Conservation (phyloP, 2,329 filamentous ascomycete genomes). For the Fusarium mangiferae region DNA sequence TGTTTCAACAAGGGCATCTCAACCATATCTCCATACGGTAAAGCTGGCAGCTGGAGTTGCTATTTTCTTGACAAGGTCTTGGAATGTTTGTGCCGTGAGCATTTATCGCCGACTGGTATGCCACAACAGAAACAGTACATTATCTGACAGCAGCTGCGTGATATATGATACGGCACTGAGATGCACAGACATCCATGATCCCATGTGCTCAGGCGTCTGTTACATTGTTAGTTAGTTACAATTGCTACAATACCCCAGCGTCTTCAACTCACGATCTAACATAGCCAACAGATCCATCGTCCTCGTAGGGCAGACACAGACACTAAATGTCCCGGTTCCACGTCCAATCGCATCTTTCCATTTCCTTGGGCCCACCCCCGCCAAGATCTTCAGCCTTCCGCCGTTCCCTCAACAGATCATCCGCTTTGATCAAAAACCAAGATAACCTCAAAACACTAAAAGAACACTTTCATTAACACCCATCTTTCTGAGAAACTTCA, state of each 20-base stretch:
- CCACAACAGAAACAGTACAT: background rate
- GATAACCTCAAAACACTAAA: background rate
- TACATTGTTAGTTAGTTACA: background rate
- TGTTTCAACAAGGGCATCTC: background rate
- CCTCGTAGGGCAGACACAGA: conserved; percentile 8
- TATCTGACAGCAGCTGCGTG: background rate
- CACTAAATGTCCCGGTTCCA: background rate
- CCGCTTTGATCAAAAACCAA: conserved; percentile 7
- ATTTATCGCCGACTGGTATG: background rate
- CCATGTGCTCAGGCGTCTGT: background rate
- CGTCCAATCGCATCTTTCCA: conserved; percentile 20
- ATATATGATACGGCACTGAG: background rate
- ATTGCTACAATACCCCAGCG: background rate
- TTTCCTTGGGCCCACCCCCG: background rate
- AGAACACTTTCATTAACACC: conserved; percentile 12
- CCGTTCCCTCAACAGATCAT: background rate
- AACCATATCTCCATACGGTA: background rate
- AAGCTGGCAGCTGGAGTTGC: background rate
- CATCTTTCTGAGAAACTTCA: background rate
- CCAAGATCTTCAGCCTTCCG: conserved; percentile 15
- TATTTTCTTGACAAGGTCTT: background rate
- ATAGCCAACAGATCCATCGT: background rate
- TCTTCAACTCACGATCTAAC: background rate
- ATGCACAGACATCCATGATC: background rate
- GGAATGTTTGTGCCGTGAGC: background rate